Evolutionary conservation across 768 basidiomycete species (phyloP).

Genomic region (Mycena vulgaris): DNA sequence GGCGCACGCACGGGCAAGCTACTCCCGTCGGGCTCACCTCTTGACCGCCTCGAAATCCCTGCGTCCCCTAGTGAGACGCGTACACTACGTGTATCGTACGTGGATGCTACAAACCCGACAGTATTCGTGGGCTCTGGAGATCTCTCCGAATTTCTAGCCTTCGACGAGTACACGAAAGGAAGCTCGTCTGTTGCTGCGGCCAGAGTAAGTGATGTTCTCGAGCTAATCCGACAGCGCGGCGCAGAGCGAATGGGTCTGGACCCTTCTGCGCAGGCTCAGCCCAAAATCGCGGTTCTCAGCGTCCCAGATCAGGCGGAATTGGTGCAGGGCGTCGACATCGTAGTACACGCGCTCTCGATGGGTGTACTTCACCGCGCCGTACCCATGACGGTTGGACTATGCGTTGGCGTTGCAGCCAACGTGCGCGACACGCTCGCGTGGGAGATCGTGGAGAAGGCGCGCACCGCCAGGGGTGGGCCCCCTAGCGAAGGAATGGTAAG

Average conservation of each 20-base stretch:
- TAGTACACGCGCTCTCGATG: conserved; percentile 77
- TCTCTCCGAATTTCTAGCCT: conserved; percentile 56
- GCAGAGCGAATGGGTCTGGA: conserved; percentile 77
- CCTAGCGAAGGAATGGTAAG: conserved; percentile 53
- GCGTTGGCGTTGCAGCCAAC: conserved; percentile 75
- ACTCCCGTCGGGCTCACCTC: conserved; percentile 71
- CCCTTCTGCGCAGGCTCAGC: conserved; percentile 74
- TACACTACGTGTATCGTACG: conserved; percentile 63
- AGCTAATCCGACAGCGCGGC: conserved; percentile 68
- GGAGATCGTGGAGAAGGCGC: conserved; percentile 58
- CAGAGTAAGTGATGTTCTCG: conserved; percentile 55
- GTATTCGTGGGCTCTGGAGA: conserved; percentile 70
- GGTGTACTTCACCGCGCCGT: conserved; percentile 80
- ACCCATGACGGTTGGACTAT: conserved; percentile 81
- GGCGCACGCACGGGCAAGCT: conserved; percentile 82
- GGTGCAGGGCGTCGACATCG: conserved; percentile 61
- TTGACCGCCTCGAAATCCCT: conserved; percentile 59
- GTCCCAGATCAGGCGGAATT: conserved; percentile 46
- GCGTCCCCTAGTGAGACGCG: conserved; percentile 35
- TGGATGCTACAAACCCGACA: conserved; percentile 85
- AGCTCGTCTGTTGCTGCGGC: conserved; percentile 44
- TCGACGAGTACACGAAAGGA: conserved; percentile 55
- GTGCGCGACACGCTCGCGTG: conserved; percentile 69
- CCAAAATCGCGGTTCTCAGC: conserved; percentile 76
- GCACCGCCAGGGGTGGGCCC: conserved; percentile 33